Base-by-base conservation (phyloP, 257 asterid genomes). In the Gentiana straminea region DNA sequence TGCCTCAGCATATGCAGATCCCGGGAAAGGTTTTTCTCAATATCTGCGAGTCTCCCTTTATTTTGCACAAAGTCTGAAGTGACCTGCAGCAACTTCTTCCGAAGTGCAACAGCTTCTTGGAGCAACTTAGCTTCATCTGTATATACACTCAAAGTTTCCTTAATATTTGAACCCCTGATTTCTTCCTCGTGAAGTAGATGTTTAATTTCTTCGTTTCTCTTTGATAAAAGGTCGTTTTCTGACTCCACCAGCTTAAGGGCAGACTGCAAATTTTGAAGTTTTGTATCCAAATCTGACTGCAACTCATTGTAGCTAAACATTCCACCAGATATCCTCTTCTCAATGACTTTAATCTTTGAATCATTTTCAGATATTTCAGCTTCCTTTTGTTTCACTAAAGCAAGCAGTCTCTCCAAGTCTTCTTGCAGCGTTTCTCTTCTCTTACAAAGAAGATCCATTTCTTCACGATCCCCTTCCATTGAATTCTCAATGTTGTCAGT, bases 381-480 rank as follows among this genome's bases (percentile, higher is more conserved):
- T 70, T 77, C 83, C 62, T 77, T 77, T 52, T 67, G 64, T 65
- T 71, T 73, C 56, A 73, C 83, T 36, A 77, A 53, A 64, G 79
- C 70, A 51, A 70, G 68, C 32, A 77, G 70, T 38, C 64, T 50
- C 61, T 69, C 73, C 60, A 77, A 54, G 53, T 77, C 75, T 36
- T 70, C 77, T 3, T 60, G 48, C 68, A 77, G 64, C 44, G 35
- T 61, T 64, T 77, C 68, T 59, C 73, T 67, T 57, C 59, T 73
- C 63, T 55, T 54, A 58, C 68, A 55, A 39, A 77, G 77, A 56
- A 60, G 53, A 45, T 77, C 71, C 62, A 64, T 67, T 59, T 77
- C 79, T 57, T 59, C 57, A 41, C 51, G 72, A 55, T 73, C 83
- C 52, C 64, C 79, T 62, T 59, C 68, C 46, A 74, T 66, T n/a